These are phyloP conservation scores for Ophiostoma ulmi DNA, from an alignment of 2,329 filamentous ascomycete species.

Conservation along the genomic window DNA sequence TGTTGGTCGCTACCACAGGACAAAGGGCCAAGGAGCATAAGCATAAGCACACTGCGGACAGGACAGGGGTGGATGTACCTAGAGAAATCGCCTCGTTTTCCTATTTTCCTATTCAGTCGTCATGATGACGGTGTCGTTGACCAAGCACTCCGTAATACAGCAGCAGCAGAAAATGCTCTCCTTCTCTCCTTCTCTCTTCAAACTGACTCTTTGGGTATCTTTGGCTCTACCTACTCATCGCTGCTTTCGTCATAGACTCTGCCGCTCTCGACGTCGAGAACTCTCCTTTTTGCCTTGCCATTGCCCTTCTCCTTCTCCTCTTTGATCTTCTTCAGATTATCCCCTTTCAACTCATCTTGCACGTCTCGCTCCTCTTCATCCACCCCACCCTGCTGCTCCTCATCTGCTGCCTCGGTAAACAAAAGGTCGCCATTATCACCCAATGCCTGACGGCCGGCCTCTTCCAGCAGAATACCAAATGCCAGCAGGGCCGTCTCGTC, in stretches of 20 bases:
- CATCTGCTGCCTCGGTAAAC: slow-evolving; percentile 56
- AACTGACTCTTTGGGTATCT: background rate
- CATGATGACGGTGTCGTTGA: background rate
- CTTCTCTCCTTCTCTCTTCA: too few relatives aligned
- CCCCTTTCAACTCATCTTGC: slow-evolving; percentile 25
- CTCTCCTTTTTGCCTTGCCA: background rate
- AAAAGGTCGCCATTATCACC: slow-evolving; percentile 64
- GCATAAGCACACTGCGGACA: background rate
- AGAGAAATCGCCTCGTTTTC: background rate
- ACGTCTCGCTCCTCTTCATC: background rate
- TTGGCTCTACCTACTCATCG: background rate
- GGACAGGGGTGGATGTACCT: background rate
- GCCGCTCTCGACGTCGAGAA: background rate
- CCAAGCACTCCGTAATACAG: background rate
- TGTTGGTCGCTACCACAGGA: background rate
- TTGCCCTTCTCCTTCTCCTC: slow-evolving; percentile 9
- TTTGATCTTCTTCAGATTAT: background rate
- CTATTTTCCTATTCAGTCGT: background rate
- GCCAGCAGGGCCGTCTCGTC: slow-evolving; percentile 74
- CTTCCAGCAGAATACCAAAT: slow-evolving; percentile 69
- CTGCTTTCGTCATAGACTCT: background rate
- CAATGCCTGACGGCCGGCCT: slow-evolving; percentile 56
- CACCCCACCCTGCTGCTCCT: slow-evolving; percentile 19
- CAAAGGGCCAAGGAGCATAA: background rate
- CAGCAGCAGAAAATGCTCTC: too few relatives aligned